Conservation (phyloP, 208 protist species). For the Leishmania major region DNA sequence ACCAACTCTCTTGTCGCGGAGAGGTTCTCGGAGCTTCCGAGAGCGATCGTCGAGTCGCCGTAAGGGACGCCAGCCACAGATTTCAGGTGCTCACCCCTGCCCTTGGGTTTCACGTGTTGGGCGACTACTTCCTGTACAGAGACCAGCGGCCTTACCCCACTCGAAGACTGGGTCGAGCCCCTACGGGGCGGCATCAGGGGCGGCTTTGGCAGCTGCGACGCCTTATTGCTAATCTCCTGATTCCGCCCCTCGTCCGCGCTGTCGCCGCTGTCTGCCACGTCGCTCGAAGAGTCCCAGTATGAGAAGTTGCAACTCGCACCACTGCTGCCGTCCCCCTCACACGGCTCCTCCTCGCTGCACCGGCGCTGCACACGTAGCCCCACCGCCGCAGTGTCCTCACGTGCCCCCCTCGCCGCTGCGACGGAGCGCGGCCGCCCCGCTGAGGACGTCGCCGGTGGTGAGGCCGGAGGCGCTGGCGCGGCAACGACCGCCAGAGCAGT, state of each 20-base stretch:
- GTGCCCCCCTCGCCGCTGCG: neutral
- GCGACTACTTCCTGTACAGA: conserved; percentile 5
- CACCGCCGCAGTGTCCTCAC: neutral
- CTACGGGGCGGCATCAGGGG: neutral
- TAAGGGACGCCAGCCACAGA: neutral
- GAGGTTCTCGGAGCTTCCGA: neutral
- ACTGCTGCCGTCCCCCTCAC: neutral
- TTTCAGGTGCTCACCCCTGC: neutral
- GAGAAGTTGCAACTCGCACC: conserved; percentile 13
- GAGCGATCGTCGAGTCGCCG: neutral
- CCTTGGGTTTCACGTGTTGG: neutral
- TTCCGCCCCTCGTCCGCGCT: conserved; percentile 1
- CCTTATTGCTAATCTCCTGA: neutral
- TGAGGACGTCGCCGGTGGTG: neutral
- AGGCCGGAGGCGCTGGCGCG: conserved; percentile 2
- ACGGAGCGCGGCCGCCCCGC: neutral
- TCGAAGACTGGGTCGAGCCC: neutral
- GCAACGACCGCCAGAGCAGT: neutral
- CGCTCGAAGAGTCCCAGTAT: conserved; percentile 22
- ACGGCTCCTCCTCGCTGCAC: conserved; percentile 5
- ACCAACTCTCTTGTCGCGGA: neutral
- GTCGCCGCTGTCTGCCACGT: neutral
- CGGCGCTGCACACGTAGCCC: neutral
- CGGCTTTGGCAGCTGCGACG: neutral
- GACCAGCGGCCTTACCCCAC: neutral